These are phyloP conservation scores for Erigeron philadelphicus DNA, from an alignment of 140 eudicot genomes.

Conservation along the genomic window DNA sequence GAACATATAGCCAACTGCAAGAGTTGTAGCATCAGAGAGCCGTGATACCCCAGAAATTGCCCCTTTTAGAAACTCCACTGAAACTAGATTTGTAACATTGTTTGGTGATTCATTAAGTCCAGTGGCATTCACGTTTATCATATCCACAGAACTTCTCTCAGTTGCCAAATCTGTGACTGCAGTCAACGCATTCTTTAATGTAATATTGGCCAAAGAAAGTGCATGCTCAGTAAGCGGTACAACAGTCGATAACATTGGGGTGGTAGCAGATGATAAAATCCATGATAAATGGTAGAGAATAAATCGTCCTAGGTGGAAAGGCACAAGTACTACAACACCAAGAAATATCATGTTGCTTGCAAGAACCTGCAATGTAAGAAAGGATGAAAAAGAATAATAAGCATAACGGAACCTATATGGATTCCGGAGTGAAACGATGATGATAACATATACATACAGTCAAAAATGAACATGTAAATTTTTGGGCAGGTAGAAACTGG, in stretches of 20 bases:
- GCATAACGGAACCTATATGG: too few relatives aligned
- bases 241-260: constrained; percentile 49
- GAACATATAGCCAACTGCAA: constrained; percentile 85
- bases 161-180: constrained; percentile 69
- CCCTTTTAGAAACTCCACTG: constrained; percentile 56
- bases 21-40: constrained; percentile 86
- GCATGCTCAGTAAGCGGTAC: constrained; percentile 69
- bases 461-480: too few relatives aligned
- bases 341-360: constrained; percentile 98
- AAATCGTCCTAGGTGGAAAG: constrained; percentile 81
- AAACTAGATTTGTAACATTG: constrained; percentile 42
- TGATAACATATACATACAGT: too few relatives aligned
- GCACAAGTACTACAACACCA: constrained; percentile 84
- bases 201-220: constrained; percentile 75
- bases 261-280: constrained; percentile 71
- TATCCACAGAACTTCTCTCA: constrained; percentile 44
- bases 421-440: too few relatives aligned
- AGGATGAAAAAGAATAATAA: neutral
- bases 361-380: constrained; percentile 60
- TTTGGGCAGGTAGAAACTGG: too few relatives aligned
- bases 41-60: constrained; percentile 52
- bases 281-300: constrained; percentile 68
- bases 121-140: constrained; percentile 52
- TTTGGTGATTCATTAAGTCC: constrained; percentile 40
- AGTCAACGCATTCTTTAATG: constrained; percentile 60